Evolutionary conservation across 257 asterid species (phyloP).

Genomic region (Euphrasia confusa): DNA sequence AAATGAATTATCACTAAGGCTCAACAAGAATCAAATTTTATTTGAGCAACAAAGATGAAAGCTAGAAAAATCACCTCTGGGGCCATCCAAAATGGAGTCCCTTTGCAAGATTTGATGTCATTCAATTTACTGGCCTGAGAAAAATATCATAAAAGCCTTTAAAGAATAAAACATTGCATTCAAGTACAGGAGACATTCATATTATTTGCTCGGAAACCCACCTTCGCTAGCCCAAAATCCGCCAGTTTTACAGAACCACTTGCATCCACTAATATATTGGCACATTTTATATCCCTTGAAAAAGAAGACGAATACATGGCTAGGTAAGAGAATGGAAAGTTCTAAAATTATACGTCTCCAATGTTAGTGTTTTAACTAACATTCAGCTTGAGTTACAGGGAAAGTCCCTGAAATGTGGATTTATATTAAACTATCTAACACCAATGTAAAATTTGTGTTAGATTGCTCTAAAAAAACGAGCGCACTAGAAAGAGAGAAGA

Average conservation of each 20-base stretch:
- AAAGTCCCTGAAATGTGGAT: constrained; percentile 8
- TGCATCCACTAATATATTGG: constrained; percentile 63
- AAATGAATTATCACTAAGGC: neutral
- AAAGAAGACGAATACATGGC: constrained; percentile 19
- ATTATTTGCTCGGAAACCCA: constrained; percentile 17
- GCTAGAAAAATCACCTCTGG: constrained; percentile 48
- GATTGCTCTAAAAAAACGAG: constrained; percentile 4
- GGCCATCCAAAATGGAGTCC: constrained; percentile 72
- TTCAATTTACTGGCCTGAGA: constrained; percentile 50
- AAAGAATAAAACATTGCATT: constrained; percentile 12
- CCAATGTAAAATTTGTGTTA: constrained; percentile 11
- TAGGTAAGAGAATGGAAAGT: constrained; percentile 19
- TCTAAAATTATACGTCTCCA: neutral
- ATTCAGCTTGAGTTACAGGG: constrained; percentile 17
- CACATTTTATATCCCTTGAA: constrained; percentile 65
- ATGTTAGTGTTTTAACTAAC: constrained; percentile 16
- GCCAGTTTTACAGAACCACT: constrained; percentile 64
- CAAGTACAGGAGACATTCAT: constrained; percentile 6
- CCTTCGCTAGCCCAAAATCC: constrained; percentile 73
- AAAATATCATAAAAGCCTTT: constrained; percentile 21
- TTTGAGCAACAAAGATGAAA: constrained; percentile 15
- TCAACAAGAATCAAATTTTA: neutral
- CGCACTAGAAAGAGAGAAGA: constrained; percentile 7
- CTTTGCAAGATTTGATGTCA: constrained; percentile 68
- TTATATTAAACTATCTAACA: constrained; percentile 11